Percentiles rank a stretch among this genome's conserved stretches.
Conservation (phyloP, 352 stramenopile species). For the Pythium periplocum region DNA sequence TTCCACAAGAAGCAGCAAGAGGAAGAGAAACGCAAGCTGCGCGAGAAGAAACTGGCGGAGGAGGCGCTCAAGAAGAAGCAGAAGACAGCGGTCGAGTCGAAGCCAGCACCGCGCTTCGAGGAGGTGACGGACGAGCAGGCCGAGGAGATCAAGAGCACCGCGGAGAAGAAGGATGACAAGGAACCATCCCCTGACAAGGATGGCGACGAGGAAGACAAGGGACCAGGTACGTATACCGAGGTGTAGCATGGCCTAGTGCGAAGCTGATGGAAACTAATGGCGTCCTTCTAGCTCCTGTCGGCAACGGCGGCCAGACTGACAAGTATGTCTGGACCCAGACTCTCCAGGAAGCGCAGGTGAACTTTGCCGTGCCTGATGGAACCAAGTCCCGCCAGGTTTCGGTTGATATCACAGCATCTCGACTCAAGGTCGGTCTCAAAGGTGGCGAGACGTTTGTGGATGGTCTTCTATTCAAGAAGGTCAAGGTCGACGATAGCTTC, state of each 20-base stretch:
- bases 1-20: constrained; percentile 73
- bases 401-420: constrained; percentile 89
- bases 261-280: background rate
- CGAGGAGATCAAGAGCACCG: constrained; percentile 22
- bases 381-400: constrained; percentile 93
- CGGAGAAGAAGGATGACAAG: constrained; percentile 12
- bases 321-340: constrained; percentile 99
- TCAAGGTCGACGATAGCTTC: constrained; percentile 98
- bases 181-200: constrained; percentile 28
- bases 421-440: constrained; percentile 90
- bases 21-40: constrained; percentile 58
- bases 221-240: constrained; percentile 36
- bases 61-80: constrained; percentile 47
- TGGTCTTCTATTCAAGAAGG: constrained; percentile 90
- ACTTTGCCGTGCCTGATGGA: constrained; percentile 88
- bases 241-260: too few relatives aligned
- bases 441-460: constrained; percentile 73
- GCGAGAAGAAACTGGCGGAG: constrained; percentile 46
- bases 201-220: constrained; percentile 64
- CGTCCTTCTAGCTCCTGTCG: constrained; percentile 56
- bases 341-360: constrained; percentile 93
- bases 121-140: constrained; percentile 66
- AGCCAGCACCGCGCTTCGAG: constrained; percentile 64
- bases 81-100: constrained; percentile 30
- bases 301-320: constrained; percentile 90